These are phyloP conservation scores for Cystofilobasidium ferigula DNA, from an alignment of 768 basidiomycete genomes.

Conservation along the genomic window DNA sequence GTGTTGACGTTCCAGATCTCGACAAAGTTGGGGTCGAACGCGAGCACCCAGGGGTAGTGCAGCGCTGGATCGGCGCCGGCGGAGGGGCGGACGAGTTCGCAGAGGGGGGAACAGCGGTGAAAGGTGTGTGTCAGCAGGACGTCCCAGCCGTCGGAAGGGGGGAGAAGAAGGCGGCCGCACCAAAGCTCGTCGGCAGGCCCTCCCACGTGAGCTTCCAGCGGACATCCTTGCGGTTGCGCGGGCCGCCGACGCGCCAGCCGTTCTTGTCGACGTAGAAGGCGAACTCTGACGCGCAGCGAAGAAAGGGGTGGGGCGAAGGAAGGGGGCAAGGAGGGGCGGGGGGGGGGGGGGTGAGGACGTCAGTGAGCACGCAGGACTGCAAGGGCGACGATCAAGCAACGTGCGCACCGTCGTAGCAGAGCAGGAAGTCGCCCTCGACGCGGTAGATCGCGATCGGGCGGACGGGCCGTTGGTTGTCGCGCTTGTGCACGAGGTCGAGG, in stretches of 20 bases:
- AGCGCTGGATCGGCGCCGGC: slow-evolving; percentile 51
- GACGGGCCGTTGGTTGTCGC: slow-evolving; percentile 50
- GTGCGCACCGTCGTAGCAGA: slow-evolving; percentile 83
- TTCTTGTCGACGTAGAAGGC: slow-evolving; percentile 98
- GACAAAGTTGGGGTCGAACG: slow-evolving; percentile 91
- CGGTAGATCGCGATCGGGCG: slow-evolving; percentile 93
- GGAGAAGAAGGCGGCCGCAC: slow-evolving; percentile 45
- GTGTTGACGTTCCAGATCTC: slow-evolving; percentile 94
- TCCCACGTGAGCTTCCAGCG: slow-evolving; percentile 93
- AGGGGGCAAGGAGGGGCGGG: neutral
- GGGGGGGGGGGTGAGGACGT: neutral
- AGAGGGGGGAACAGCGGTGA: slow-evolving; percentile 8
- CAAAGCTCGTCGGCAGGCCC: slow-evolving; percentile 83
- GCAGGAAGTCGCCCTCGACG: slow-evolving; percentile 86
- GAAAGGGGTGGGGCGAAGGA: neutral
- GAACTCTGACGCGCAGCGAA: slow-evolving; percentile 57
- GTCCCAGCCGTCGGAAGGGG: too few relatives aligned
- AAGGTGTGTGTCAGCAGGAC: too few relatives aligned
- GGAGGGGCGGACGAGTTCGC: neutral
- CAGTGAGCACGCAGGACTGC: neutral
- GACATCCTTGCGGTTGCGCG: slow-evolving; percentile 18
- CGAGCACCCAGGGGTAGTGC: slow-evolving; percentile 90
- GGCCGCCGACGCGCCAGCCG: slow-evolving; percentile 55
- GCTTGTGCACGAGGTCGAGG: slow-evolving; percentile 81
- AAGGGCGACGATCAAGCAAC: neutral